These are phyloP conservation scores for Venturia pyrina DNA, from an alignment of 2,329 filamentous ascomycete genomes.

Conservation along the genomic window DNA sequence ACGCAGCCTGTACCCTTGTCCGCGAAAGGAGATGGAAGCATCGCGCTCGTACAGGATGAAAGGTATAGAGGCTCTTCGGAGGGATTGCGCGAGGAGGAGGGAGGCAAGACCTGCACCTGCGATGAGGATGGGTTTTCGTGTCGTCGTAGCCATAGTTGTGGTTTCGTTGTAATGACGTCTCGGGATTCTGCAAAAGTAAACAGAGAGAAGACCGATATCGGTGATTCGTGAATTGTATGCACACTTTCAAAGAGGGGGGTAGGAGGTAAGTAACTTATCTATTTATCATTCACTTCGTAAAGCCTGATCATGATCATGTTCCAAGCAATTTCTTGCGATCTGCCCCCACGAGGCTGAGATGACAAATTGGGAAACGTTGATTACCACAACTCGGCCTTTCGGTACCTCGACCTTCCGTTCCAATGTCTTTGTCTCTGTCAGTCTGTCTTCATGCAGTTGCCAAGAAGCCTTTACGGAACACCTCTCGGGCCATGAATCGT, in stretches of 20 bases:
- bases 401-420: background rate
- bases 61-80: conserved; percentile 26
- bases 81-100: conserved; percentile 28
- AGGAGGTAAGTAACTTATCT: too few relatives aligned
- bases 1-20: conserved; percentile 52
- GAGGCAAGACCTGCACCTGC: conserved; percentile 31
- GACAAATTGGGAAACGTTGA: background rate
- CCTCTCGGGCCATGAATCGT: too few relatives aligned
- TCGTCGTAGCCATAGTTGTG: conserved; percentile 15
- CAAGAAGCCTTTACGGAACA: too few relatives aligned
- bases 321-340: background rate
- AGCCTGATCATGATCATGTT: too few relatives aligned
- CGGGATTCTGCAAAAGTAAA: background rate
- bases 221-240: too few relatives aligned
- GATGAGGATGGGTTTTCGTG: conserved; percentile 32
- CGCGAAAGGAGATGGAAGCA: conserved; percentile 43
- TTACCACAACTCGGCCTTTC: background rate
- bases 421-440: background rate
- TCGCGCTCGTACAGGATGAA: conserved; percentile 35
- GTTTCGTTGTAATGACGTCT: background rate
- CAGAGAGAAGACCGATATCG: too few relatives aligned
- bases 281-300: too few relatives aligned
- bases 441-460: too few relatives aligned
- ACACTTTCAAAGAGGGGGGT: too few relatives aligned
- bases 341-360: background rate